phyloP scores from a whole-genome alignment of 2,329 filamentous ascomycete genomes.

The Ascochyta pisi region DNA sequence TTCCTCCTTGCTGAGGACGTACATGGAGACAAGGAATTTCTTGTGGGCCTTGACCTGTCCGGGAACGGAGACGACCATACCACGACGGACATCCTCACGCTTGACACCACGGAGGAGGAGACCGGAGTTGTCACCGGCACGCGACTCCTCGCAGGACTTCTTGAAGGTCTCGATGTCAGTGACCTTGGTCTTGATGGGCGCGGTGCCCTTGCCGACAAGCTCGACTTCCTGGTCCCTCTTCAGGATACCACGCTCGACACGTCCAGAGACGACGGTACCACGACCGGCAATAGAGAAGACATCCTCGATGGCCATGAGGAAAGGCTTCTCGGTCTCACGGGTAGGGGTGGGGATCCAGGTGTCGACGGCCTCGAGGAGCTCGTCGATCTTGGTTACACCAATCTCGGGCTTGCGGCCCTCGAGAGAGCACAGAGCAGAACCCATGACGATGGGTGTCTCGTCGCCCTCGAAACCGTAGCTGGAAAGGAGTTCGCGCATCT shows the following conservation, averaged over 20 bases:
- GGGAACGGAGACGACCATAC: constrained; percentile 91
- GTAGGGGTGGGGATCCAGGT: constrained; percentile 94
- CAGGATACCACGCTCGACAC: constrained; percentile 92
- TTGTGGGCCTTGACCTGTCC: constrained; percentile 84
- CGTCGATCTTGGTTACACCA: constrained; percentile 85
- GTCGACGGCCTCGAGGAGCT: constrained; percentile 89
- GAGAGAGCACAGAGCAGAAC: constrained; percentile 92
- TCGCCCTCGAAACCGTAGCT: constrained; percentile 98
- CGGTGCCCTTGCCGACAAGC: constrained; percentile 83
- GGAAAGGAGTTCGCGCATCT: constrained; percentile 96
- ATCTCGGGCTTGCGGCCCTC: constrained; percentile 88
- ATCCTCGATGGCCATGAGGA: constrained; percentile 95
- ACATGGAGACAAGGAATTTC: constrained; percentile 94
- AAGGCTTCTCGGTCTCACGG: constrained; percentile 96
- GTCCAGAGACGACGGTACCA: constrained; percentile 95
- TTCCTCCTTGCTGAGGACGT: constrained; percentile 97
- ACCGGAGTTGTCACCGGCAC: constrained; percentile 97
- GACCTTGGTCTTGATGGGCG: constrained; percentile 96
- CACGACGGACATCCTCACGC: constrained; percentile 91
- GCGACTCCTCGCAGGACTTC: constrained; percentile 97
- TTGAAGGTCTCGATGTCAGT: constrained; percentile 99
- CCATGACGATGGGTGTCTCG: constrained; percentile 95
- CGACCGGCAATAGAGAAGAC: constrained; percentile 71
- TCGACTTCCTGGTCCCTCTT: constrained; percentile 96
- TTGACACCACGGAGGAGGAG: constrained; percentile 94